A percentile compares a stretch with the other conserved stretches of the same genome.
These are phyloP conservation scores for Hypoxylon lenormandii DNA, from an alignment of 495 filamentous ascomycete species.

Conservation along the genomic window DNA sequence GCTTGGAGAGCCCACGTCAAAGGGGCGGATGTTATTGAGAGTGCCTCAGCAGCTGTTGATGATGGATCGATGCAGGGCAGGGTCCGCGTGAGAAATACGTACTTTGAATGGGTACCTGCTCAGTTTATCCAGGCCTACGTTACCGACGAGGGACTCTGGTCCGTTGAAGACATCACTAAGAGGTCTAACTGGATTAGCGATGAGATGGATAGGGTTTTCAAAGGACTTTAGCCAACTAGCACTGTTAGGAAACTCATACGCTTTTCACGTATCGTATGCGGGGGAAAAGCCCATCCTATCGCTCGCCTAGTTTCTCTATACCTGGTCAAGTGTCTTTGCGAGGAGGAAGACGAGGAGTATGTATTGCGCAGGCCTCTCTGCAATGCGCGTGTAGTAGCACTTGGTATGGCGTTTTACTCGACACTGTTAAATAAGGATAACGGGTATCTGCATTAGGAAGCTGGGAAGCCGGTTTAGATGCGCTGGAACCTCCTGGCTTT, in stretches of 20 bases:
- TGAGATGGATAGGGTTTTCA: constrained; percentile 52
- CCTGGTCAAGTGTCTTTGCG: too few relatives aligned
- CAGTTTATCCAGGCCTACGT: constrained; percentile 67
- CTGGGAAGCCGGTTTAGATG: constrained; percentile 22
- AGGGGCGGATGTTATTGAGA: constrained; percentile 36
- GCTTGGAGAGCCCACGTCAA: constrained; percentile 58
- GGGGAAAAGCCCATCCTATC: too few relatives aligned
- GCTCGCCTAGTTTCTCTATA: too few relatives aligned
- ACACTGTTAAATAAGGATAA: constrained; percentile 5
- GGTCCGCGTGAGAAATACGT: constrained; percentile 65
- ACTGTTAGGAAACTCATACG: too few relatives aligned
- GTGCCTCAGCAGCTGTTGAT: constrained; percentile 3
- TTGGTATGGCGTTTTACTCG: background rate
- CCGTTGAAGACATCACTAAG: constrained; percentile 46
- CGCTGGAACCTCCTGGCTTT: background rate
- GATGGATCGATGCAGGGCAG: background rate
- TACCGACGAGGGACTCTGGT: constrained; percentile 63
- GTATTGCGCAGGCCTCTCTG: background rate
- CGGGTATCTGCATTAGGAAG: constrained; percentile 32
- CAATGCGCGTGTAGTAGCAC: background rate
- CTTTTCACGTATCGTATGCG: too few relatives aligned
- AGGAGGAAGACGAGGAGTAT: too few relatives aligned
- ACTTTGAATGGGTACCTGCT: constrained; percentile 74
- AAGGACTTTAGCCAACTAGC: constrained; percentile 39
- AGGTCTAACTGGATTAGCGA: constrained; percentile 47